Base-by-base conservation (phyloP, 108 stramenopile genomes). In the Cyclotella kingstonii region DNA sequence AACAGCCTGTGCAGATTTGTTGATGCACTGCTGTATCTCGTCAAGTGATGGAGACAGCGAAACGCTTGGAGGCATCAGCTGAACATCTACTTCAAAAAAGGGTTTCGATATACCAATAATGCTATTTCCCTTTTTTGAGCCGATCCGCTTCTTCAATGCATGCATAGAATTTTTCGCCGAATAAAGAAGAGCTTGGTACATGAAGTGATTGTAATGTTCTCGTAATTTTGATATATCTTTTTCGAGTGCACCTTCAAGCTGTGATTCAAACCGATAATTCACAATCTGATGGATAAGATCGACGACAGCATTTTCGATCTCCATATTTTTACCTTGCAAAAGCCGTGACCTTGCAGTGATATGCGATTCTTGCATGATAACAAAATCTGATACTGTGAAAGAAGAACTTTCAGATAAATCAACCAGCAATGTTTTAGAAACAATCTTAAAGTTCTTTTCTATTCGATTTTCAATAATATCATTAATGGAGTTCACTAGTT, bases 391-490 rank as follows among this genome's bases (percentile, higher is more conserved):
- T 3, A 94, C 86, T n/a, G 90, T 91, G 60, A 93, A 91, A 19
- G 85, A 82, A 18, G 70, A 54, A 42, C 88, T 76, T 29, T 92
- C 85, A 12, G 95, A 93, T 36, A 94, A 75, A 60, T 94, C 91
- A 12, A 94, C 88, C 3, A 95, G 87, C 34, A 91, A 55, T 1
- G 92, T 88, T 58, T 84, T 81, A 31, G 85, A 80, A 12, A 94
- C 91, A 21, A 86, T 69, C 80, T 93, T 94, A 14, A 95, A 70
- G 54, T 91, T 90, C 57, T 89, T 90, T 79, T 95, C 95, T 47
- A 95, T 76, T n/a, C 95, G 82, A 74, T 90, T 94, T 67, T 94
- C 91, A 45, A 93, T 85, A 22, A 95, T 84, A 55, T 95, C 95
- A 60, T 93, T 93, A 66, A 94, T 83, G 66, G 82, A 86, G 48